Percentiles rank a stretch among this genome's conserved stretches.
These are phyloP conservation scores for Yamadazyma diospyri DNA, from an alignment of 1,139 yeast species.

Conservation along the genomic window DNA sequence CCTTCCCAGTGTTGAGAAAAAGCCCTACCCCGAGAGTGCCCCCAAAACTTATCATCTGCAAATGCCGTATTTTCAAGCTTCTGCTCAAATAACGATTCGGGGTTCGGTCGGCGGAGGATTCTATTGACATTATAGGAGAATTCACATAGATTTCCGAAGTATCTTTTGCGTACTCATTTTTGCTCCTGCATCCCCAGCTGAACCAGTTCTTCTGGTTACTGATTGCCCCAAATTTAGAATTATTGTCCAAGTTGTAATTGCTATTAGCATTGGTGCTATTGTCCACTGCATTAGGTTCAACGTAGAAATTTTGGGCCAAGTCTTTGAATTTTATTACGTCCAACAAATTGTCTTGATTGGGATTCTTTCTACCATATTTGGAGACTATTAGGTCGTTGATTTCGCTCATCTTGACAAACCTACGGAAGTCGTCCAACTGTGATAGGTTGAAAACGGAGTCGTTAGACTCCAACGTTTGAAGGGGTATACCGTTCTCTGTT, in stretches of 20 bases:
- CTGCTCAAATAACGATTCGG: slow-evolving; percentile 34
- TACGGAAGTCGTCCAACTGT: slow-evolving; percentile 33
- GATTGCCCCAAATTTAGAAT: slow-evolving; percentile 3
- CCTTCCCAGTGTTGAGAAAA: slow-evolving; percentile 73
- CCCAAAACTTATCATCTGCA: slow-evolving; percentile 80
- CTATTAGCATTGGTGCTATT: slow-evolving; percentile 12
- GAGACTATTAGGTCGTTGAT: slow-evolving; percentile 31
- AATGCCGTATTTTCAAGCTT: slow-evolving; percentile 62
- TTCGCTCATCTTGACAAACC: slow-evolving; percentile 34
- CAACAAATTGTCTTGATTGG: slow-evolving; percentile 21
- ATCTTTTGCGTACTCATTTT: slow-evolving; percentile 9
- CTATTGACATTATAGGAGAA: slow-evolving; percentile 11
- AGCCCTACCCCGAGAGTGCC: slow-evolving; percentile 86
- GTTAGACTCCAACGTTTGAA: slow-evolving; percentile 20
- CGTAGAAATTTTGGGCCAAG: slow-evolving; percentile 28
- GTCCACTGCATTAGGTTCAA: slow-evolving; percentile 17
- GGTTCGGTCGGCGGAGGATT: slow-evolving; percentile 9
- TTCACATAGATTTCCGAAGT: slow-evolving; percentile 9
- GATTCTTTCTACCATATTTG: slow-evolving; percentile 13
- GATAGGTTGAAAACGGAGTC: slow-evolving; percentile 36
- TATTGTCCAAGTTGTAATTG: background rate
- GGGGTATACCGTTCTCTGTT: slow-evolving; percentile 22
- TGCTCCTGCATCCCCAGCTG: slow-evolving; percentile 7
- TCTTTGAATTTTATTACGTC: slow-evolving; percentile 29
- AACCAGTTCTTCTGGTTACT: slow-evolving; percentile 13